Percentiles rank a stretch among this genome's conserved stretches.
These are phyloP conservation scores for Exophiala calicioides DNA, from an alignment of 2,329 filamentous ascomycete genomes.

Conservation along the genomic window DNA sequence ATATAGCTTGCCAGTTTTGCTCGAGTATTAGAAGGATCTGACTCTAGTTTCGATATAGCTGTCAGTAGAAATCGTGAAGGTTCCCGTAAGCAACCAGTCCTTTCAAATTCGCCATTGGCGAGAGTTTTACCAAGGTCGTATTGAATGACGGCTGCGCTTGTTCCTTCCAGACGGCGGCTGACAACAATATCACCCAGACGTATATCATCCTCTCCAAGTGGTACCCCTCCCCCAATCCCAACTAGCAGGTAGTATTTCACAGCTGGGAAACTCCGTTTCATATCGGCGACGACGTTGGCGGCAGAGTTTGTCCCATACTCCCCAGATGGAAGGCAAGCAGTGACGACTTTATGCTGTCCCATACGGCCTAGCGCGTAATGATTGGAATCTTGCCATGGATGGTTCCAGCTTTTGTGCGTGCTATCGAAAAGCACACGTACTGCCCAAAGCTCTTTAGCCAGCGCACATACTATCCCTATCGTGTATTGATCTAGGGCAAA, in stretches of 20 bases:
- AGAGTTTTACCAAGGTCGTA: constrained; percentile 15
- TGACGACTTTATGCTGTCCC: constrained; percentile 37
- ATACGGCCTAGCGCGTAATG: constrained; percentile 34
- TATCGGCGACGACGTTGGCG: constrained; percentile 35
- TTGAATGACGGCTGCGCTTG: constrained; percentile 18
- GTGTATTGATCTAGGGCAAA: too few relatives aligned
- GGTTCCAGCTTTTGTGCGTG: too few relatives aligned
- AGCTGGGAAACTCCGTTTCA: constrained; percentile 34
- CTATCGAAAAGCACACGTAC: too few relatives aligned
- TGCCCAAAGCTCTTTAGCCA: too few relatives aligned
- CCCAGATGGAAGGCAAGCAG: constrained; percentile 37
- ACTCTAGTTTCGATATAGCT: too few relatives aligned
- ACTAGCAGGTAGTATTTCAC: constrained; percentile 44
- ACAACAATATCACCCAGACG: constrained; percentile 6
- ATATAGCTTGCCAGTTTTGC: too few relatives aligned
- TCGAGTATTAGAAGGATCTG: too few relatives aligned
- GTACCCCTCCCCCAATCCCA: constrained; percentile 44
- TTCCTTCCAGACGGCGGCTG: constrained; percentile 4
- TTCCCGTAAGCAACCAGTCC: neutral
- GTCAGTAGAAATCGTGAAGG: too few relatives aligned
- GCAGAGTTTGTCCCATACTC: constrained; percentile 37
- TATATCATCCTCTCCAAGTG: constrained; percentile 20
- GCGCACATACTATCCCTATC: too few relatives aligned
- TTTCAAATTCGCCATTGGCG: neutral
- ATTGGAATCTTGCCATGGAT: constrained; percentile 31